phyloP scores from a whole-genome alignment of 495 filamentous ascomycete species.

The Penicillium paradoxum region DNA sequence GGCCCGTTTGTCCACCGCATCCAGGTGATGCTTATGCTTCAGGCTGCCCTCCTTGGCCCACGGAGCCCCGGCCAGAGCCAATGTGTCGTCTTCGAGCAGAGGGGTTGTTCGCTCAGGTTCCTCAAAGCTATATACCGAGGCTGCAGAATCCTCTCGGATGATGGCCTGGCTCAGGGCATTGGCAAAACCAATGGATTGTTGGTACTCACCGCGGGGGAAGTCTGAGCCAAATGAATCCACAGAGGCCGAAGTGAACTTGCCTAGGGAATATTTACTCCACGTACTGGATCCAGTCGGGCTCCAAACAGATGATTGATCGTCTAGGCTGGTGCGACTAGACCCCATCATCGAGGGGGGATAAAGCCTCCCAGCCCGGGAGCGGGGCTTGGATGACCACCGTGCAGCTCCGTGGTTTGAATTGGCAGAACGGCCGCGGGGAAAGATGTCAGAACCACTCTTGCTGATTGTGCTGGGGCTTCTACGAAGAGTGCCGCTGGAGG shows the following conservation, averaged over 20 bases:
- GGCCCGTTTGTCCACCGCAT: slow-evolving; percentile 80
- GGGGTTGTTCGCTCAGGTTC: slow-evolving; percentile 54
- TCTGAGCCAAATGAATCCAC: slow-evolving; percentile 79
- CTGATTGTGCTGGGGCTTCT: slow-evolving; percentile 85
- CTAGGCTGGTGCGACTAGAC: slow-evolving; percentile 90
- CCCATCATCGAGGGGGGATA: slow-evolving; percentile 75
- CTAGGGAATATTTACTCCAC: slow-evolving; percentile 92
- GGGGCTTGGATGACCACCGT: slow-evolving; percentile 78
- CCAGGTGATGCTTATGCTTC: slow-evolving; percentile 94
- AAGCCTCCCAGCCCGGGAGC: slow-evolving; percentile 67
- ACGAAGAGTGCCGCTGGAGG: slow-evolving; percentile 57
- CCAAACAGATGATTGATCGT: slow-evolving; percentile 87
- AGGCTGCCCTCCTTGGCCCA: slow-evolving; percentile 97
- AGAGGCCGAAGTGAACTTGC: slow-evolving; percentile 85
- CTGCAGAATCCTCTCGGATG: slow-evolving; percentile 78
- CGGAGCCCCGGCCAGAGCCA: slow-evolving; percentile 85
- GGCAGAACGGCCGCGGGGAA: slow-evolving; percentile 64
- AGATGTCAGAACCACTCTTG: slow-evolving; percentile 76
- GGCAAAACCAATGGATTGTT: slow-evolving; percentile 95
- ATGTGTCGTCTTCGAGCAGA: slow-evolving; percentile 82
- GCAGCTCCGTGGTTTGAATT: slow-evolving; percentile 62
- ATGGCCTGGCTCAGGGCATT: slow-evolving; percentile 96
- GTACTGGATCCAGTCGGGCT: slow-evolving; percentile 83
- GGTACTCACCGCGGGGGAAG: slow-evolving; percentile 78
- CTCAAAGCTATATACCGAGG: slow-evolving; percentile 47